Conservation (phyloP, 805 yeast species). For the Kluyveromyces wickerhamii region DNA sequence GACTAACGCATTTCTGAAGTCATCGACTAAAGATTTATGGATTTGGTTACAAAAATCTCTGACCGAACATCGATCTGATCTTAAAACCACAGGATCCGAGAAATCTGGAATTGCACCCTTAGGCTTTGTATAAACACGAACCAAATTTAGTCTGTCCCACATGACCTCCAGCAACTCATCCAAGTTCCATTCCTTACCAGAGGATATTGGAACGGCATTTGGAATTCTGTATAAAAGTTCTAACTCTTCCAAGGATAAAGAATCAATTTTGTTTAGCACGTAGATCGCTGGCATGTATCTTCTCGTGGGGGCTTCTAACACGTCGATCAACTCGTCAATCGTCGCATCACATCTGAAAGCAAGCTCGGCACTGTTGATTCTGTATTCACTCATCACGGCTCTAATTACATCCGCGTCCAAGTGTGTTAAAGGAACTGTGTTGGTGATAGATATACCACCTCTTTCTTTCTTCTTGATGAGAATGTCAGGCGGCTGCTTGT, state of each 20-base stretch:
- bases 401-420: constrained; percentile 87
- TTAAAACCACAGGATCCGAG: constrained; percentile 86
- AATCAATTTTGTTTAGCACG: constrained; percentile 91
- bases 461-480: constrained; percentile 85
- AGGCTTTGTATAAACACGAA: constrained; percentile 95
- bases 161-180: constrained; percentile 89
- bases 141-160: constrained; percentile 91
- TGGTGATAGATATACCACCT: constrained; percentile 92
- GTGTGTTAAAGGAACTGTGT: constrained; percentile 86
- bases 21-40: constrained; percentile 89
- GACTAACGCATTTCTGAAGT: constrained; percentile 87
- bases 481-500: constrained; percentile 89
- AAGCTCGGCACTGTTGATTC: constrained; percentile 91
- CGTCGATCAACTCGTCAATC: constrained; percentile 92
- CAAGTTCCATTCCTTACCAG: constrained; percentile 94
- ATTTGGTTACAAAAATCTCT: constrained; percentile 96
- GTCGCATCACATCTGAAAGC: constrained; percentile 97
- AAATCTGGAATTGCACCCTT: constrained; percentile 93
- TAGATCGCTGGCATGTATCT: constrained; percentile 93
- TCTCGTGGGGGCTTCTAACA: constrained; percentile 82
- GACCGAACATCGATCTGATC: constrained; percentile 73
- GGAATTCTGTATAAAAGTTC: constrained; percentile 89
- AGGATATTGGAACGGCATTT: constrained; percentile 92
- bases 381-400: constrained; percentile 94
- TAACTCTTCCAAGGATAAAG: constrained; percentile 88